Conservation (phyloP, 495 filamentous ascomycete genomes). For the Penicillium bovifimosum region DNA sequence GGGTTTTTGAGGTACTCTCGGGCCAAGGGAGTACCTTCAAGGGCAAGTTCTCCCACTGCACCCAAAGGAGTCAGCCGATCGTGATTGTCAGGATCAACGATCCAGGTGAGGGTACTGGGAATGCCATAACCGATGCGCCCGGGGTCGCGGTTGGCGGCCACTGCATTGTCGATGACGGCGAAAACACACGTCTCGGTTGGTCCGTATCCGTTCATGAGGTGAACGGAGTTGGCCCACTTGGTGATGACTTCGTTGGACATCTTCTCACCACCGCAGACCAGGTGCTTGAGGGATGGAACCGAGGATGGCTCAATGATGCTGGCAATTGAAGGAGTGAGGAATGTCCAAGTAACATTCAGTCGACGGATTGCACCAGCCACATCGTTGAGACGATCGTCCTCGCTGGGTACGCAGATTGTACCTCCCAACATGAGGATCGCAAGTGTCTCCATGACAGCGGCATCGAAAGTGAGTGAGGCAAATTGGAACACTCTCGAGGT, state of each 20-base stretch:
- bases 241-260: constrained; percentile 45
- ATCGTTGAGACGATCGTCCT: constrained; percentile 50
- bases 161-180: constrained; percentile 31
- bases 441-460: constrained; percentile 46
- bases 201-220: constrained; percentile 54
- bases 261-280: constrained; percentile 45
- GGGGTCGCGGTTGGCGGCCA: constrained; percentile 29
- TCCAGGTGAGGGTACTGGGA: constrained; percentile 47
- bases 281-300: constrained; percentile 38
- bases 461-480: constrained; percentile 52
- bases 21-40: constrained; percentile 46
- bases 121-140: constrained; percentile 46
- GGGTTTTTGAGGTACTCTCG: constrained; percentile 50
- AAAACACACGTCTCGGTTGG: constrained; percentile 50
- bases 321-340: constrained; percentile 51
- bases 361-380: constrained; percentile 44
- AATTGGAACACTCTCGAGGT: constrained; percentile 48
- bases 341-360: constrained; percentile 44
- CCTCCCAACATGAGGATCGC: constrained; percentile 51
- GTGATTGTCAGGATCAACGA: constrained; percentile 47
- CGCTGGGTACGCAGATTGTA: constrained; percentile 56
- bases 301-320: constrained; percentile 43
- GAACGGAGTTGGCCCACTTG: constrained; percentile 48
- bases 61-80: constrained; percentile 46
- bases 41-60: constrained; percentile 48